Base-by-base conservation (phyloP, 2,329 filamentous ascomycete genomes). In the Alternaria gansuensis region DNA sequence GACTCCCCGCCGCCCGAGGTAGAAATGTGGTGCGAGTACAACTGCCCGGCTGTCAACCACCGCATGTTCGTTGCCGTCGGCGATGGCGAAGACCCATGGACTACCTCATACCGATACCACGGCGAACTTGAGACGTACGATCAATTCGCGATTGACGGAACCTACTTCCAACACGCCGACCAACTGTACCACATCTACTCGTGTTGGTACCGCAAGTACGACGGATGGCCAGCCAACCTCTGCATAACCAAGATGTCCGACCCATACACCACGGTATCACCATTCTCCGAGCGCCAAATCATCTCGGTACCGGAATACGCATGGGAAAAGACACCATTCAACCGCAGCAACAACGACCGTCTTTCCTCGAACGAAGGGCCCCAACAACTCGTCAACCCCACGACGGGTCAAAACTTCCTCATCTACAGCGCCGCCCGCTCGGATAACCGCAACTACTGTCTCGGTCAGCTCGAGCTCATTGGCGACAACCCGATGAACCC, bases 81-180 rank as follows among this genome's bases (percentile, higher is more conserved):
- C 36, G 70, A 72, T 6, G 75, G 75, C 2, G 62, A 75, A 2
- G 79, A 83, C 63, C 80, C 81, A 0, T 84, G 82, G 82, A 73
- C 71, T 0, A 77, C 79, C 14, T 71, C 71, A 29, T 84, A 80
- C 65, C 76, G 72, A 3, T 74, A 81, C 69, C 82, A 83, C 53
- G 66, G 77, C 37, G 74, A 82, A 63, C 75, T 84, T 17, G 73
- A 84, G 63, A 84, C 82, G 0, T 84, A 78, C 63, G 77, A 84
- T 60, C 82, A 84, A 59, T 84, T 84, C 62, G 81, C 82, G 23
- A 84, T 84, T 58, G 82, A 84, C 54, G 82, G 82, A 0, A 84
- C 82, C 0, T 84, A 84, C 69, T 83, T 84, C 66, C 73, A 77
- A 56, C 79, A 84, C 66, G 62, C 59, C 34, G 55, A 51, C 58